phyloP scores from a whole-genome alignment of 108 stramenopile species.

The Cyclotella baltica region DNA sequence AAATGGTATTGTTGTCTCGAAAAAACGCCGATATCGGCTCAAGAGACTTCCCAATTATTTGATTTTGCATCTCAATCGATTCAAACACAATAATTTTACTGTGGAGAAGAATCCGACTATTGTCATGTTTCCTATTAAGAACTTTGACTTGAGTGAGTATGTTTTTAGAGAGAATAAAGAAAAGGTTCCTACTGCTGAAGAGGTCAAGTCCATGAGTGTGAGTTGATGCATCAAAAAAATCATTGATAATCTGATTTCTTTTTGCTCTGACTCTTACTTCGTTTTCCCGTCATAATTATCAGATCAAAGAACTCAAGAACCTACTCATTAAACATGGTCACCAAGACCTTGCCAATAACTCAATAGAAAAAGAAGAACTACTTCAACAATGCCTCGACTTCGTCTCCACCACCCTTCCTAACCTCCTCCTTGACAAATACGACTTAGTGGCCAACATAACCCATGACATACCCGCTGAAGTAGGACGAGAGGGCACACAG shows the following conservation, averaged over 20 bases:
- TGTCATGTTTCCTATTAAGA: constrained; percentile 97
- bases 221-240: constrained; percentile 29
- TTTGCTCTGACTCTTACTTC: not conserved
- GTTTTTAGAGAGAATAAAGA: constrained; percentile 57
- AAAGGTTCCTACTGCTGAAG: constrained; percentile 67
- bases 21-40: constrained; percentile 87
- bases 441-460: constrained; percentile 96
- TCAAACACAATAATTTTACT: constrained; percentile 91
- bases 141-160: constrained; percentile 90
- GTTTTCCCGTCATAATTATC: not conserved
- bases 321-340: constrained; percentile 73
- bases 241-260: not conserved
- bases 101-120: constrained; percentile 99
- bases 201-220: constrained; percentile 79
- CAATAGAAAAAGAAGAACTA: constrained; percentile 81
- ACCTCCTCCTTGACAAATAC: constrained; percentile 90
- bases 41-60: constrained; percentile 91
- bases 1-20: constrained; percentile 47
- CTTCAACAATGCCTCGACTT: constrained; percentile 75
- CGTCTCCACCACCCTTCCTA: constrained; percentile 73
- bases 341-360: constrained; percentile 52
- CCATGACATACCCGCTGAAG: constrained; percentile 86
- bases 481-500: constrained; percentile 79
- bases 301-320: constrained; percentile 78
- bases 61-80: constrained; percentile 91